Evolutionary conservation across 2,329 filamentous ascomycete genomes (phyloP).

Genomic region (Dactylella cylindrospora): DNA sequence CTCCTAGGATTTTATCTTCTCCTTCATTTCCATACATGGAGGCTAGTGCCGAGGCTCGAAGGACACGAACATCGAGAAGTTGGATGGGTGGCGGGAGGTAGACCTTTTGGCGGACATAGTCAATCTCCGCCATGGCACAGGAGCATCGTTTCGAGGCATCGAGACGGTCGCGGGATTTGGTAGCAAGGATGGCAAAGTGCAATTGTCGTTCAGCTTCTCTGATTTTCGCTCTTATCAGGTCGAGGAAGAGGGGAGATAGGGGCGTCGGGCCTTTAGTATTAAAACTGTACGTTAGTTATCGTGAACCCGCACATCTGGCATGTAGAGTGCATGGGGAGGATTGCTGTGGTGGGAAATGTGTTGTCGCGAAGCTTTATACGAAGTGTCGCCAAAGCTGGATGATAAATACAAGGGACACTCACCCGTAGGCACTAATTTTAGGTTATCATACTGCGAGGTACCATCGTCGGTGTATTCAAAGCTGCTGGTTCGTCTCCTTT

Average conservation of each 20-base stretch:
- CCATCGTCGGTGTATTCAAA: constrained; percentile 39
- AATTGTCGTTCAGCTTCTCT: constrained; percentile 40
- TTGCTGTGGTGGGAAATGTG: neutral
- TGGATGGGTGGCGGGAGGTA: constrained; percentile 36
- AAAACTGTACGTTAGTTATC: neutral
- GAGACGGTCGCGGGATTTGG: constrained; percentile 21
- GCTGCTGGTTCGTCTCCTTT: constrained; percentile 38
- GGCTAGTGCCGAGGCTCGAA: constrained; percentile 21
- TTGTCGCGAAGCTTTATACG: neutral
- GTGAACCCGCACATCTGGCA: neutral
- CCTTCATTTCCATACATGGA: constrained; percentile 10
- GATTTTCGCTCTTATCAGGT: constrained; percentile 33
- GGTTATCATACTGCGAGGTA: constrained; percentile 35
- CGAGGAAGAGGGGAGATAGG: constrained; percentile 24
- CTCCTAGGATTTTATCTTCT: constrained; percentile 22
- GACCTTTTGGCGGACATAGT: constrained; percentile 32
- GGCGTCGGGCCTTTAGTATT: constrained; percentile 4
- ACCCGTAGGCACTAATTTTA: constrained; percentile 24
- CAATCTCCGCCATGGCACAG: constrained; percentile 37
- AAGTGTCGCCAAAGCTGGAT: neutral
- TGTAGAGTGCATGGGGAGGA: neutral
- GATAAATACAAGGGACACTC: neutral
- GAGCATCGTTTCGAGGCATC: constrained; percentile 40
- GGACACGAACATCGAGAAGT: constrained; percentile 28
- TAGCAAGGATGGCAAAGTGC: constrained; percentile 38